These are phyloP conservation scores for Paraphysoderma sedebokerense DNA, from an alignment of 371 early-diverging fungal genomes.

Conservation along the genomic window DNA sequence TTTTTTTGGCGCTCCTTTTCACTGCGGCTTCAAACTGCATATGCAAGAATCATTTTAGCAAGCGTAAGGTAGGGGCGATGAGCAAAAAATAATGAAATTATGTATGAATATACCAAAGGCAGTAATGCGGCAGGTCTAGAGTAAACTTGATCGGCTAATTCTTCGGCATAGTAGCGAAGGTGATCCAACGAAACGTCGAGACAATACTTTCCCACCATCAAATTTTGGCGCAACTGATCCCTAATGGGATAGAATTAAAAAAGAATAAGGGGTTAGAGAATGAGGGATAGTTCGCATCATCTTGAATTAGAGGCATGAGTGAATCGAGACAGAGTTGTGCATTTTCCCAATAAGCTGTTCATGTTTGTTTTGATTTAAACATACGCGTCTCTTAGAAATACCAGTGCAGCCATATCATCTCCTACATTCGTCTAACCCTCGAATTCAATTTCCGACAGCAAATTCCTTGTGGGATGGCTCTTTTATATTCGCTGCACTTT, in stretches of 20 bases:
- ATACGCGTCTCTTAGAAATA: background rate
- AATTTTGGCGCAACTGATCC: slow-evolving; percentile 77
- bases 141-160: slow-evolving; percentile 56
- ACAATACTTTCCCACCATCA: slow-evolving; percentile 48
- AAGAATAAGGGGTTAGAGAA: slow-evolving; percentile 1
- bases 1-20: slow-evolving; percentile 42
- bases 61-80: background rate
- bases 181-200: slow-evolving; percentile 75
- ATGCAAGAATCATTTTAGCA: background rate
- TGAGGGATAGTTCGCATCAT: background rate
- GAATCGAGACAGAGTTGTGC: slow-evolving; percentile 3
- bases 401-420: background rate
- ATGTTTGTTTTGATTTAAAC: background rate
- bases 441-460: background rate
- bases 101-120: slow-evolving; percentile 35
- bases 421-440: background rate
- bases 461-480: background rate
- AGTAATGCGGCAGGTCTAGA: slow-evolving; percentile 63
- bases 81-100: background rate
- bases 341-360: background rate
- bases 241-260: slow-evolving; percentile 17
- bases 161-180: slow-evolving; percentile 59
- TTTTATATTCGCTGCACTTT: background rate
- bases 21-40: slow-evolving; percentile 72
- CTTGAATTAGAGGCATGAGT: slow-evolving; percentile 1